Evolutionary conservation across 73 alveolate species (phyloP).

Genomic region (Blepharisma stoltei): DNA sequence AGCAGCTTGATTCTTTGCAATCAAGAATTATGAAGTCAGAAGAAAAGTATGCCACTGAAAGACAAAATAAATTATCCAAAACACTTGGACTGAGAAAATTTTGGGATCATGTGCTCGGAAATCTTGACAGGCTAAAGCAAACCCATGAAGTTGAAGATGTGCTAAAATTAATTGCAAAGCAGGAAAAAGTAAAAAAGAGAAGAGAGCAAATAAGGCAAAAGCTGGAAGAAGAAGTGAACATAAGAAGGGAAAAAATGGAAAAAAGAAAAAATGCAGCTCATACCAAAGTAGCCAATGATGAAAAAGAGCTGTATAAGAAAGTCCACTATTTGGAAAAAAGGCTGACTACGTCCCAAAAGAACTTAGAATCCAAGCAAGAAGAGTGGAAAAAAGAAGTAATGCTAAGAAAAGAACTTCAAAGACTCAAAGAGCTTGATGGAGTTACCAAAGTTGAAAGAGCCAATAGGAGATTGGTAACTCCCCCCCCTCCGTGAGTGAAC

Average conservation of each 20-base stretch:
- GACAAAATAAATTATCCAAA: neutral
- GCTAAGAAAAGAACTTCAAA: neutral
- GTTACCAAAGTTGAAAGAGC: constrained; percentile 8
- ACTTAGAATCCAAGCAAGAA: neutral
- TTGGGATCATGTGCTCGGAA: neutral
- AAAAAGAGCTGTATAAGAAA: neutral
- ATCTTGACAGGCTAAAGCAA: neutral
- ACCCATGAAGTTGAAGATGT: constrained; percentile 14
- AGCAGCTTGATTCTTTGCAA: neutral
- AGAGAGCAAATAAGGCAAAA: neutral
- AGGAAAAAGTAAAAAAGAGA: neutral
- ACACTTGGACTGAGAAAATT: neutral
- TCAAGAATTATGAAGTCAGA: neutral
- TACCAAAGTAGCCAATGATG: neutral
- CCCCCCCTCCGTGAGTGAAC: no score
- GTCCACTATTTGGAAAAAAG: neutral
- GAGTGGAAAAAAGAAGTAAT: neutral
- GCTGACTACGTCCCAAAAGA: neutral
- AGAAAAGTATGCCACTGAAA: neutral
- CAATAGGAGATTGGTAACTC: neutral
- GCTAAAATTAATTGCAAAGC: neutral
- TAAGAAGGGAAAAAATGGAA: neutral
- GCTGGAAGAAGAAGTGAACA: neutral
- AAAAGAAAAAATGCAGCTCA: neutral
- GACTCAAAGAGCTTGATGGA: constrained; percentile 11